phyloP scores from a whole-genome alignment of 176 grass and related monocot genomes.

The Rhipidocladum racemiflorum region DNA sequence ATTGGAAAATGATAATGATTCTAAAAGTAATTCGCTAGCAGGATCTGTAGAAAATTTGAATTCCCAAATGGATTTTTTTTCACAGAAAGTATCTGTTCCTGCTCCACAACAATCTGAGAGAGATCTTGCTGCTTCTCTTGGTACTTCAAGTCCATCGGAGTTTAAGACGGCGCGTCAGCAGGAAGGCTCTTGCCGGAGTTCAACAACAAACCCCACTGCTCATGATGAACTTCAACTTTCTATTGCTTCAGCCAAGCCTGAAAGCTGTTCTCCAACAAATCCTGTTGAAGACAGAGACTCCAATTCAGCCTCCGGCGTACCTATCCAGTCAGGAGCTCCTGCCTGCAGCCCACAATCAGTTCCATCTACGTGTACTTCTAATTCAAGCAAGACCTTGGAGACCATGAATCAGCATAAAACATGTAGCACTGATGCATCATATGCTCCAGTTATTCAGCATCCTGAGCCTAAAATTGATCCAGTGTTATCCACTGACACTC shows the following conservation, averaged over 20 bases:
- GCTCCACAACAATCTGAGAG: slow-evolving; percentile 25
- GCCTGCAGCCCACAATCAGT: slow-evolving; percentile 15
- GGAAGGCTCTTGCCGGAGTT: slow-evolving; percentile 20
- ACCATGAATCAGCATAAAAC: slow-evolving; percentile 30
- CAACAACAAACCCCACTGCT: slow-evolving; percentile 9
- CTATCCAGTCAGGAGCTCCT: slow-evolving; percentile 25
- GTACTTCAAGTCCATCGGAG: slow-evolving; percentile 25
- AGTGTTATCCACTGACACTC: slow-evolving; percentile 20
- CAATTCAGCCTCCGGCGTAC: slow-evolving; percentile 31
- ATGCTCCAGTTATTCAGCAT: slow-evolving; percentile 16
- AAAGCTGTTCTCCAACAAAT: slow-evolving; percentile 31
- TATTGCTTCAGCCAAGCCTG: slow-evolving; percentile 33
- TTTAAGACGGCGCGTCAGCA: slow-evolving; percentile 15
- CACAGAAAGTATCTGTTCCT: slow-evolving; percentile 17
- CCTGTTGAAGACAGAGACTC: slow-evolving; percentile 38
- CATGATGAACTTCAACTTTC: slow-evolving; percentile 33
- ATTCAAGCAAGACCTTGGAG: slow-evolving; percentile 27
- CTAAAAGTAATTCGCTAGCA: slow-evolving; percentile 30
- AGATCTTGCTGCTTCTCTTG: slow-evolving; percentile 15
- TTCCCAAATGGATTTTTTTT: slow-evolving; percentile 26
- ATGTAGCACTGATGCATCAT: slow-evolving; percentile 20
- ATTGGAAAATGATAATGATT: slow-evolving; percentile 44
- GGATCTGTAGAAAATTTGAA: slow-evolving; percentile 35
- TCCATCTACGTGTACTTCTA: slow-evolving; percentile 23
- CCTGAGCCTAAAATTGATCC: slow-evolving; percentile 8